These are phyloP conservation scores for Lactarius pseudohatsudake DNA, from an alignment of 768 basidiomycete species.

Conservation along the genomic window DNA sequence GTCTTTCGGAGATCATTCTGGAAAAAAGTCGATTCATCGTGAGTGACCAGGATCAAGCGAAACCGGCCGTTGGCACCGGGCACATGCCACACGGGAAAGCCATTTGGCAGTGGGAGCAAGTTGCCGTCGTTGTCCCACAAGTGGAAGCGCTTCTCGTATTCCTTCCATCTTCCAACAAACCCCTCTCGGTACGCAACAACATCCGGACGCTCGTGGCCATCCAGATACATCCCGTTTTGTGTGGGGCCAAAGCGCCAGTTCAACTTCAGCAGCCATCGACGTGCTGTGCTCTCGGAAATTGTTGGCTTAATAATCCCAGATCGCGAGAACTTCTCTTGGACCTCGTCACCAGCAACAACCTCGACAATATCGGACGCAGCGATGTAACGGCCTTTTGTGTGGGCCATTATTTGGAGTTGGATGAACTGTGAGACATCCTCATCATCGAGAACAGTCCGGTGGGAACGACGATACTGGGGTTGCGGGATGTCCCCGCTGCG, in stretches of 20 bases:
- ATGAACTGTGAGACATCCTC: too few species aligned
- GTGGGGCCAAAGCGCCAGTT: too few species aligned
- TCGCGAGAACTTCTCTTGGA: too few species aligned
- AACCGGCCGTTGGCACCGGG: neutral
- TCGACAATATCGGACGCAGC: too few species aligned
- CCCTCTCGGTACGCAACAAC: neutral
- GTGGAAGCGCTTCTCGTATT: conserved; percentile 14
- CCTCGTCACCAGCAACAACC: too few species aligned
- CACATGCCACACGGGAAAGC: neutral
- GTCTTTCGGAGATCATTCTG: neutral
- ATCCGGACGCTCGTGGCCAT: neutral
- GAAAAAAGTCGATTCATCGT: neutral
- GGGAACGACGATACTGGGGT: neutral
- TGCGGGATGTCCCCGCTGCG: neutral
- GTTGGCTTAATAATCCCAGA: too few species aligned
- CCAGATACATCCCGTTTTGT: neutral
- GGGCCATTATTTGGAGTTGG: too few species aligned
- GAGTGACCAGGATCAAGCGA: neutral
- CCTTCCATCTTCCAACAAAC: neutral
- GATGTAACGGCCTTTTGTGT: too few species aligned
- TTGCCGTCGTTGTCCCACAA: conserved; percentile 4
- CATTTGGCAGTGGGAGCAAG: neutral
- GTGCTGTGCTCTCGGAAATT: too few species aligned
- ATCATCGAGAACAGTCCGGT: neutral
- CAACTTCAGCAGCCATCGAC: too few species aligned